Evolutionary conservation across 116 monocot genomes (phyloP), one percentile per base, ranked within the genome.

Genomic region (Phalaenopsis hybrid): DNA sequence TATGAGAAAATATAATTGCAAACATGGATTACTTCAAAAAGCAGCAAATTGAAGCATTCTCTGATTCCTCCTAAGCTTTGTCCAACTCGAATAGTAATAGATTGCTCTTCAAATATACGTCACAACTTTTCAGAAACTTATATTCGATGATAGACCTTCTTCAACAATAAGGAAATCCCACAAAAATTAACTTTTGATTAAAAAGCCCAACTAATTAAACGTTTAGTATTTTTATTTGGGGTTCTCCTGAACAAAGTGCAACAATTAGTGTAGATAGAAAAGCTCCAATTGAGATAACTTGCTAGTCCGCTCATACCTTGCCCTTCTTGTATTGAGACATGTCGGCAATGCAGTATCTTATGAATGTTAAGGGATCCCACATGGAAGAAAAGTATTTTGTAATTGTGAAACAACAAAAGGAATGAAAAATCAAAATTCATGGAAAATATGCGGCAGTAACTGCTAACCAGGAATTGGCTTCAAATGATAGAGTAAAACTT

Each of bases 311-410:
- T 16, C 45, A 81, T 86, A 95, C 98, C 94, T 95, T 99, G 83
- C 95, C 99, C 86, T 87, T 92, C 85, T 84, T 99, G 91, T 95
- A 99, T 12, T 85, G 90, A 76, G 99, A 89, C 95, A 99, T 99
- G 81, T 99, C 99, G 76, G 95, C 99, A 84, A 99, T 93, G 74
- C 99, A 99, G 79, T 99, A 99, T 92, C 98, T 98, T 88, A 79
- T 49, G 76, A 76, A 75, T 4, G 86, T 94, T 86, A 94, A 90
- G 92, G 85, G 18, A 52, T 86, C 68, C 49, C n/a, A n/a, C 72
- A 37, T 37, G 34, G 72, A 72, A 72, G 31, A 70, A 70, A 70
- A 72, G 13, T 37, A 72, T 37, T 69, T 37, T 34, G 37, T 34
- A 72, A 34, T 34, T 12, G 3, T 37, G 72, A 72, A 72, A 72